These are phyloP conservation scores for Orbilia brochopaga DNA, from an alignment of 2,329 filamentous ascomycete genomes.

Conservation along the genomic window DNA sequence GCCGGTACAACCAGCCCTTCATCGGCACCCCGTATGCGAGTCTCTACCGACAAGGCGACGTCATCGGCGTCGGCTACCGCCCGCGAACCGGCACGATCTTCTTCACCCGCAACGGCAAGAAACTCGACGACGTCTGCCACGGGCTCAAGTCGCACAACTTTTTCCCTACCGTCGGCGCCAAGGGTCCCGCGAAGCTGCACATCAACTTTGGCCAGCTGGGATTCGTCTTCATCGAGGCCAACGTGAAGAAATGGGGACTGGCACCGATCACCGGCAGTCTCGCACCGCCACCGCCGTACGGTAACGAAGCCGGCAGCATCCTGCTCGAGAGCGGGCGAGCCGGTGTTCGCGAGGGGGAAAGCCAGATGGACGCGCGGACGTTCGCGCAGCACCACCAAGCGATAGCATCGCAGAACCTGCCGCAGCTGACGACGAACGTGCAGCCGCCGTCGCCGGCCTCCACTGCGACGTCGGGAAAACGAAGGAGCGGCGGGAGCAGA, in stretches of 20 bases:
- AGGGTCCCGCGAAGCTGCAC: constrained; percentile 88
- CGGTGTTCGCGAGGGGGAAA: constrained; percentile 56
- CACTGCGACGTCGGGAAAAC: constrained; percentile 58
- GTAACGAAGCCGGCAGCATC: constrained; percentile 95
- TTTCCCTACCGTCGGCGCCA: constrained; percentile 96
- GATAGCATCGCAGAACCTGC: constrained; percentile 62
- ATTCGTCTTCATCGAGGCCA: constrained; percentile 98
- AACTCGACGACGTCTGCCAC: constrained; percentile 90
- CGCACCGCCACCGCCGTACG: constrained; percentile 93
- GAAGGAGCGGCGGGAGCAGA: constrained; percentile 25
- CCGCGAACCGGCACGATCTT: constrained; percentile 94
- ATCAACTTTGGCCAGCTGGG: constrained; percentile 98
- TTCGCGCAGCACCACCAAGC: constrained; percentile 52
- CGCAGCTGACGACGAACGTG: constrained; percentile 59
- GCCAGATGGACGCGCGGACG: constrained; percentile 36
- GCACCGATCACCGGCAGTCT: constrained; percentile 94
- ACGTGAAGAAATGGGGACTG: constrained; percentile 99
- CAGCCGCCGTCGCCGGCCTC: constrained; percentile 56
- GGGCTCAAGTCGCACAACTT: constrained; percentile 94
- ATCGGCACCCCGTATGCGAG: constrained; percentile 79
- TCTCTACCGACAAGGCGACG: constrained; percentile 86
- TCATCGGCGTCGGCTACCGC: constrained; percentile 92
- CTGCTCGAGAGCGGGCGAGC: constrained; percentile 80
- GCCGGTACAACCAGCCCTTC: constrained; percentile 93
- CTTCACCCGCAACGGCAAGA: constrained; percentile 98